Evolutionary conservation across 208 protist genomes (phyloP).

Genomic region (Crithidia fasciculata): DNA sequence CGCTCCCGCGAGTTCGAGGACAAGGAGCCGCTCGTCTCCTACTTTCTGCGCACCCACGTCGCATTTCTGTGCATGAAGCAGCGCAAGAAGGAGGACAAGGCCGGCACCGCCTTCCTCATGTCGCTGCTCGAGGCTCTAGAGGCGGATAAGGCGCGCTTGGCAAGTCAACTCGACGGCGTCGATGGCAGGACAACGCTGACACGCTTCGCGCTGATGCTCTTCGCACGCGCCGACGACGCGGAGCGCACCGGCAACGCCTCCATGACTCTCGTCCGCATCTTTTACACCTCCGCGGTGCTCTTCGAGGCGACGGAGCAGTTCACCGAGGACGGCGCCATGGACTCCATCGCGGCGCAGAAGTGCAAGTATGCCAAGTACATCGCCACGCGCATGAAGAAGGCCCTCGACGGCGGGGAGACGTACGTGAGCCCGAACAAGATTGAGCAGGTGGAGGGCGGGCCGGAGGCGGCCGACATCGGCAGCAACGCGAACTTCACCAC

Average conservation of each 20-base stretch:
- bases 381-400: constrained; percentile 75
- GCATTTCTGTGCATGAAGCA: constrained; percentile 61
- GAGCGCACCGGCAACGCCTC: constrained; percentile 60
- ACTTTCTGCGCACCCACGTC: constrained; percentile 76
- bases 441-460: constrained; percentile 21
- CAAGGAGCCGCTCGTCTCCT: constrained; percentile 64
- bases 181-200: constrained; percentile 75
- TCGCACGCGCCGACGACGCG: constrained; percentile 76
- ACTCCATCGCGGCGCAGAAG: constrained; percentile 69
- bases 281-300: constrained; percentile 70
- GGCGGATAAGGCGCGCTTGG: constrained; percentile 48
- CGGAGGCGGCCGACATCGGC: constrained; percentile 1
- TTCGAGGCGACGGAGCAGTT: constrained; percentile 87
- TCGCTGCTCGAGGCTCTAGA: constrained; percentile 57
- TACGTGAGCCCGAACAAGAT: constrained; percentile 69
- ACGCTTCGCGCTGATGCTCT: constrained; percentile 69
- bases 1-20: constrained; percentile 72
- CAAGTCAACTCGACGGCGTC: constrained; percentile 32
- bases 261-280: constrained; percentile 64
- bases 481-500: constrained; percentile 12
- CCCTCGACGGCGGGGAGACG: constrained; percentile 45
- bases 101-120: constrained; percentile 57
- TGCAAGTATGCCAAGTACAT: constrained; percentile 85
- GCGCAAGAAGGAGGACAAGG: constrained; percentile 53
- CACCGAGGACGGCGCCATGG: constrained; percentile 60